Percentiles rank a stretch among this genome's conserved stretches.
These are phyloP conservation scores for Platanthera guangdongensis DNA, from an alignment of 106 monocot genomes.

Conservation along the genomic window DNA sequence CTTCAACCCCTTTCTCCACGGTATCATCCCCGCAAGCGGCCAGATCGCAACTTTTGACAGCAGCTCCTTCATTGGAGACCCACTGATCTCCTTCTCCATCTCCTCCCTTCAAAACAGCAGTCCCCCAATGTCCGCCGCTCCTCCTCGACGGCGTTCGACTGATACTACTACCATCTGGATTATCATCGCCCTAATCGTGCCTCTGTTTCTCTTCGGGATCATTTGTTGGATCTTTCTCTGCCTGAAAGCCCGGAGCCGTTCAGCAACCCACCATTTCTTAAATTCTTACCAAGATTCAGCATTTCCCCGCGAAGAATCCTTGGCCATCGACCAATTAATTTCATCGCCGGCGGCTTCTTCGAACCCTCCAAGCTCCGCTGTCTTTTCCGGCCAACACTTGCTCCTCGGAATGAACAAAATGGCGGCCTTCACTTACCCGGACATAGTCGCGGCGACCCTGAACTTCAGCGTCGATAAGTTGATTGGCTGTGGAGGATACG, in stretches of 20 bases:
- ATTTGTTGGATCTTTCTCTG: conserved; percentile 12
- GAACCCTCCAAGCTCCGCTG: neutral
- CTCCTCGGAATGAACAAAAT: conserved; percentile 3
- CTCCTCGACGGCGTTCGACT: no score
- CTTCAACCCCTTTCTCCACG: conserved; percentile 55
- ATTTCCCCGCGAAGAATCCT: neutral
- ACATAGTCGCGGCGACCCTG: conserved; percentile 54
- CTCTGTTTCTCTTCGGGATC: conserved; percentile 17
- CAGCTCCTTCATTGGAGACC: conserved; percentile 59
- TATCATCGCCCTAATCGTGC: conserved; percentile 22
- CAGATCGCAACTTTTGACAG: conserved; percentile 53
- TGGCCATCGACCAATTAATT: neutral
- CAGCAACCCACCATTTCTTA: conserved; percentile 10
- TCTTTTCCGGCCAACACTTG: conserved; percentile 21
- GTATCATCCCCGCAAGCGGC: conserved; percentile 34
- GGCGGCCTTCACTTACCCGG: conserved; percentile 49
- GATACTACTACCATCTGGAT: conserved; percentile 18
- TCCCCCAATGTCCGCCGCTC: no score
- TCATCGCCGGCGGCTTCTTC: neutral
- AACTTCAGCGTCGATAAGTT: conserved; percentile 44
- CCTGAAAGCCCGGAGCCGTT: conserved; percentile 2
- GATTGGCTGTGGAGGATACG: conserved; percentile 63
- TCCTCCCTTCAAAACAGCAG: neutral
- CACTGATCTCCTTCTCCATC: conserved; percentile 24
- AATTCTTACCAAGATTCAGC: neutral